Conservation (phyloP, 1,284 basidiomycete genomes). For the Ceratobasidium sp. region DNA sequence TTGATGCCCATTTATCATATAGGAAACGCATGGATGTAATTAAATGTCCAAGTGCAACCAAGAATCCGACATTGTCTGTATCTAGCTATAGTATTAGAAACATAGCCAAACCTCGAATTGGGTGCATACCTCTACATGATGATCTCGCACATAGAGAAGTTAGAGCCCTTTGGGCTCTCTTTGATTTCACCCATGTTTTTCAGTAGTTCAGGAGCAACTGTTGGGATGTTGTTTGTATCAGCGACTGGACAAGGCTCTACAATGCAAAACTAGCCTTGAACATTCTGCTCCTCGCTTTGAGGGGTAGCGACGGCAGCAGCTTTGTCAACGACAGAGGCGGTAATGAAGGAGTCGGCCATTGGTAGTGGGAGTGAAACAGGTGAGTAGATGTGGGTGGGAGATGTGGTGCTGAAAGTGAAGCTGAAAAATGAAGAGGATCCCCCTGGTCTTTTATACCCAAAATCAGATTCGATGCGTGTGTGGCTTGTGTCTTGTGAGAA, state of each 20-base stretch:
- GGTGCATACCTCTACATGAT: conserved; percentile 16
- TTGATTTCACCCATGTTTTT: background rate
- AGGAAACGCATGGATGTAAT: no score
- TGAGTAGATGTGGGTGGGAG: background rate
- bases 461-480: background rate
- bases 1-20: no score
- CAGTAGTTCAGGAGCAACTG: background rate
- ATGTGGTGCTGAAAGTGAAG: background rate
- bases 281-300: background rate
- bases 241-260: background rate
- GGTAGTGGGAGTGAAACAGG: background rate
- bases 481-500: background rate
- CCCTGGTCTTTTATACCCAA: background rate
- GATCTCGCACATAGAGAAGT: conserved; percentile 33
- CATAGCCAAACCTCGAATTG: background rate
- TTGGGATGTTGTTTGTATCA: background rate
- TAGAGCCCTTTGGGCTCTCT: background rate
- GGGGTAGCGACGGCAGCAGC: background rate
- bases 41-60: no score
- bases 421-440: background rate
- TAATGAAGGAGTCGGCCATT: conserved; percentile 28
- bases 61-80: no score
- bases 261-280: background rate
- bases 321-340: conserved; percentile 11
- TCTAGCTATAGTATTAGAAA: no score